Conservation (phyloP, 106 monocot genomes). For the Dendrobium catenatum region DNA sequence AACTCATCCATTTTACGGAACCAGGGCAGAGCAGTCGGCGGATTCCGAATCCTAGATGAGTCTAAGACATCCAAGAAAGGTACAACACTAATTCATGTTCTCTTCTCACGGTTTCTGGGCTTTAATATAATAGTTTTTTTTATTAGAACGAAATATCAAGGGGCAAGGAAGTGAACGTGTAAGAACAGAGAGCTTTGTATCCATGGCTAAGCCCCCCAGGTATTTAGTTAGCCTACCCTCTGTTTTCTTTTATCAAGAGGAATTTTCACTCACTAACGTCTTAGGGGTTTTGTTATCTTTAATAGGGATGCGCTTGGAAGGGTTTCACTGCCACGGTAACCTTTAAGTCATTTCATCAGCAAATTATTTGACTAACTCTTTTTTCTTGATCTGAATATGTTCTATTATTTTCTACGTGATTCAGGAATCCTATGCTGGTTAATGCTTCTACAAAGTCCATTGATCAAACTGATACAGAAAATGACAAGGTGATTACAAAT, state of each 20-base stretch:
- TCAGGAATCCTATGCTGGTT: slow-evolving; percentile 11
- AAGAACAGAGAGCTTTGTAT: neutral
- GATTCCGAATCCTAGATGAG: slow-evolving; percentile 13
- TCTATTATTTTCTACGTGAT: slow-evolving; percentile 3
- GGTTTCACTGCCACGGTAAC: slow-evolving; percentile 1
- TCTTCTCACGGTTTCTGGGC: neutral
- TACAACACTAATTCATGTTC: neutral
- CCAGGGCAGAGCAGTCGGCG: slow-evolving; percentile 10
- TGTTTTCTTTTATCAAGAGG: neutral
- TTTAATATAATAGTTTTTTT: neutral
- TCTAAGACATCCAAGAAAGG: slow-evolving; percentile 10
- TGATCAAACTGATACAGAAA: neutral
- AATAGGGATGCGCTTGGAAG: neutral
- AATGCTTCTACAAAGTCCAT: slow-evolving; percentile 2
- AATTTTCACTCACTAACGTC: neutral
- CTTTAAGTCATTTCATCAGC: neutral
- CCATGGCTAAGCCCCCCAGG: slow-evolving; percentile 8
- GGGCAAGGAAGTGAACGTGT: neutral
- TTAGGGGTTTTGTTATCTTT: slow-evolving; percentile 3
- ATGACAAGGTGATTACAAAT: slow-evolving; percentile 11
- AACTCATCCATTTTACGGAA: neutral
- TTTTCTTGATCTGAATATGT: neutral
- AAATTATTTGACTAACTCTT: neutral
- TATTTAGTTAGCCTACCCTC: neutral
- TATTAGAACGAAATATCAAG: slow-evolving; percentile 6